Conservation (phyloP, 352 stramenopile species). For the Phytophthora europaea region DNA sequence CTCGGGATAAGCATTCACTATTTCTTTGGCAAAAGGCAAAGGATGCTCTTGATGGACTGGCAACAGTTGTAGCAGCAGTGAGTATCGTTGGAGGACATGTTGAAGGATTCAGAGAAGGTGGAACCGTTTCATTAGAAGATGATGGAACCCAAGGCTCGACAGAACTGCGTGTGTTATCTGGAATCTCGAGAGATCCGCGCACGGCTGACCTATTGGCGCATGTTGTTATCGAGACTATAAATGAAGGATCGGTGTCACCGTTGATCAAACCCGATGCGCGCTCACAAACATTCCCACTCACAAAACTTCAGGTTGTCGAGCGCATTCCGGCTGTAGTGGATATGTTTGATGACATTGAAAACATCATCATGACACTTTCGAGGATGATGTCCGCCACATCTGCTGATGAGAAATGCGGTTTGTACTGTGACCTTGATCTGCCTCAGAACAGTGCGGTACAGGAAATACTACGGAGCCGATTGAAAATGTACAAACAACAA, state of each 20-base stretch:
- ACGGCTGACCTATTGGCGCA: conserved; percentile 51
- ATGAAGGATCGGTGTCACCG: conserved; percentile 12
- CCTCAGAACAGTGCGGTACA: conserved; percentile 78
- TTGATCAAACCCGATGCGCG: conserved; percentile 27
- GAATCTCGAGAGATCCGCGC: conserved; percentile 53
- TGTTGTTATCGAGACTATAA: conserved; percentile 29
- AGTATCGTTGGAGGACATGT: conserved; percentile 80
- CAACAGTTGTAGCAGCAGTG: conserved; percentile 70
- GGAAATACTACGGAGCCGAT: conserved; percentile 56
- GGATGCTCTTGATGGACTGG: conserved; percentile 67
- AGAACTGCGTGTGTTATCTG: conserved; percentile 41
- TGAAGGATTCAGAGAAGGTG: conserved; percentile 77
- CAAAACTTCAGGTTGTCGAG: conserved; percentile 71
- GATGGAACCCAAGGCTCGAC: conserved; percentile 41
- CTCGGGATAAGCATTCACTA: conserved; percentile 76
- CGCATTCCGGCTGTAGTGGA: conserved; percentile 75
- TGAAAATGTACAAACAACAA: conserved; percentile 85
- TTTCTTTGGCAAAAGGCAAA: conserved; percentile 82
- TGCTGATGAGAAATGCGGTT: conserved; percentile 38
- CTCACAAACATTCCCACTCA: conserved; percentile 50
- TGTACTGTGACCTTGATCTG: conserved; percentile 59
- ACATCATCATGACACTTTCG: conserved; percentile 61
- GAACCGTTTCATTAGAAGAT: conserved; percentile 61
- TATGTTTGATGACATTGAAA: conserved; percentile 84
- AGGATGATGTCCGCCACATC: conserved; percentile 49